These are phyloP conservation scores for Exophiala lecanii-corni DNA, from an alignment of 2,329 filamentous ascomycete species.

Conservation along the genomic window DNA sequence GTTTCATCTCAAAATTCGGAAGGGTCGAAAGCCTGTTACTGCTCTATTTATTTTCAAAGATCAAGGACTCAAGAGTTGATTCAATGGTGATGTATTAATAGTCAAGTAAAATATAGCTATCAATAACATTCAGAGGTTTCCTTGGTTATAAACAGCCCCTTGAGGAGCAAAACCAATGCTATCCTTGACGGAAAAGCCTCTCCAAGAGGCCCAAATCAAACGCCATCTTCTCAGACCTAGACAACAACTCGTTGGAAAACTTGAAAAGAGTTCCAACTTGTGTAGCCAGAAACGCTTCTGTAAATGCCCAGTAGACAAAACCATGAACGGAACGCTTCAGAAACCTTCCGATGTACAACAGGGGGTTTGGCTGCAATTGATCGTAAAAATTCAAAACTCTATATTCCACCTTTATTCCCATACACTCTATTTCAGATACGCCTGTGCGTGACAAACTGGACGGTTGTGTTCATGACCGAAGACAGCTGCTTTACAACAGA, in stretches of 20 bases:
- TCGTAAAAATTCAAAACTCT: conserved; percentile 5
- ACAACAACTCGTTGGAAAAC: neutral
- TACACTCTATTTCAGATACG: conserved; percentile 15
- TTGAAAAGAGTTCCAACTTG: neutral
- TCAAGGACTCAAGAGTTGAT: too few species aligned
- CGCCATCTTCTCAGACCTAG: neutral
- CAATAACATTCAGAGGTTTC: conserved; percentile 2
- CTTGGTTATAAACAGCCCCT: neutral
- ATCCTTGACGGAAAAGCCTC: too few species aligned
- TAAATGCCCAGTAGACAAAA: conserved; percentile 20
- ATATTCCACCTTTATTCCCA: conserved; percentile 9
- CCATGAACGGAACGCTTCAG: conserved; percentile 7
- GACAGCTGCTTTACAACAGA: conserved; percentile 16
- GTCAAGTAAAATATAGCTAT: conserved; percentile 1
- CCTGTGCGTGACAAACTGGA: conserved; percentile 10
- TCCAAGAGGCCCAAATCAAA: neutral
- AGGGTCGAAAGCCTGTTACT: too few species aligned
- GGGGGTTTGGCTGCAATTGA: neutral
- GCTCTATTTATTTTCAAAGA: too few species aligned
- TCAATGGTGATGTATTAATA: too few species aligned
- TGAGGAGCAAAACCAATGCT: too few species aligned
- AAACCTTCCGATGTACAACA: conserved; percentile 10
- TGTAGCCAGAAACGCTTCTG: conserved; percentile 13
- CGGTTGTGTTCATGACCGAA: neutral
- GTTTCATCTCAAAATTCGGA: too few species aligned